Evolutionary conservation across 2,329 filamentous ascomycete genomes (phyloP).

Genomic region (Ophiostoma novo-ulmi): DNA sequence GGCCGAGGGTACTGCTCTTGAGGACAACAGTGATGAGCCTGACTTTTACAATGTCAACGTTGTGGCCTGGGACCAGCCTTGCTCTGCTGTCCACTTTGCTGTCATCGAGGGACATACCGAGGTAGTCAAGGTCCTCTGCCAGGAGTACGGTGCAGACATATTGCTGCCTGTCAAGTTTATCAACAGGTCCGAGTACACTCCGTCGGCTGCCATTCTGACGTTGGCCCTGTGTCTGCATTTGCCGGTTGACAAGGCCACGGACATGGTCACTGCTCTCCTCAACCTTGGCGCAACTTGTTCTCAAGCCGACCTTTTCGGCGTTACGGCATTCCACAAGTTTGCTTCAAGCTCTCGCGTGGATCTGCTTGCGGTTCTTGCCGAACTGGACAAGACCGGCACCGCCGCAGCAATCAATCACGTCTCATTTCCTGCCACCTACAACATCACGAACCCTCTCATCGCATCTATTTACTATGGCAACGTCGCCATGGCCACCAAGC

Average conservation of each 20-base stretch:
- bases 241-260: constrained; percentile 56
- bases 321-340: constrained; percentile 63
- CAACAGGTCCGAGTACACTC: constrained; percentile 41
- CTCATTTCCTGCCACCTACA: not conserved
- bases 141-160: constrained; percentile 71
- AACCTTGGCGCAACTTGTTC: constrained; percentile 66
- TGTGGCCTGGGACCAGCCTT: constrained; percentile 71
- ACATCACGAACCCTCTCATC: not conserved
- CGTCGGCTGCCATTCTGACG: constrained; percentile 60
- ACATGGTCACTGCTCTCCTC: constrained; percentile 61
- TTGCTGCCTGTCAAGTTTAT: constrained; percentile 67
- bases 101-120: constrained; percentile 67
- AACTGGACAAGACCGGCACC: not conserved
- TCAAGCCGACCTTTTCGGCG: constrained; percentile 62
- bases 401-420: not conserved
- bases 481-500: not conserved
- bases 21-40: constrained; percentile 61
- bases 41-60: constrained; percentile 77
- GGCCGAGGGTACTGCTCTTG: constrained; percentile 37
- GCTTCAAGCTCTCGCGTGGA: constrained; percentile 47
- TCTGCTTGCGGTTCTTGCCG: constrained; percentile 29
- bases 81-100: constrained; percentile 71
- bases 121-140: constrained; percentile 63
- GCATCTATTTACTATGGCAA: not conserved
- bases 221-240: constrained; percentile 63